Base-by-base conservation (phyloP, 2,329 filamentous ascomycete genomes). In the Paraphoma chrysanthemicola region DNA sequence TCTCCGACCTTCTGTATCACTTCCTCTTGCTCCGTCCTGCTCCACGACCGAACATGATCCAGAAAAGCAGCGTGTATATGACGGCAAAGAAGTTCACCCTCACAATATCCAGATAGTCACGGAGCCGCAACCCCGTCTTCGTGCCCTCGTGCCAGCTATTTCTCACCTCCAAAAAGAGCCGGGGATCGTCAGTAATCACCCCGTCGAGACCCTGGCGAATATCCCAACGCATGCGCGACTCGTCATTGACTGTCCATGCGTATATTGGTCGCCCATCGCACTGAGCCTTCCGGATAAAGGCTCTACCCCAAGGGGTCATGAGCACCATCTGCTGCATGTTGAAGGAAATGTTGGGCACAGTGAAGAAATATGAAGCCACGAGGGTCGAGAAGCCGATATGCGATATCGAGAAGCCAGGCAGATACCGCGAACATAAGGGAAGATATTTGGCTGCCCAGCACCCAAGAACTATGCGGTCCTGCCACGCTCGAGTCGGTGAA, bases 161-260 rank as follows among this genome's bases (percentile, higher is more conserved):
- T 38, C 69, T 74, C 57, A 92, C 82, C 44, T 89, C 83, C 23
- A 88, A 71, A 69, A 88, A 94, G 62, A 84, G 76, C 70, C 84
- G 84, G 1, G 91, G 91, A 64, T 97, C 88, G 70, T 97, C 93
- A 0, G 93, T 96, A 51, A 97, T 88, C 4, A 97, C 89, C 0
- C 91, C 93, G 66, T 96, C 91, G 1, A 96, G 79, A 3, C 76
- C 73, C 42, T 85, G 78, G 29, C 82, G 77, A 33, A 96, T 86
- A 61, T 87, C 85, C 92, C 92, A 97, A 66, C 87, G 84, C 93
- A 98, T 97, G 77, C 87, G 85, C 48, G 83, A 81, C 60, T 86
- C 84, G 12, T 90, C 85, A 72, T 98, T 97, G 48, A 97, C 90
- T 0, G 93, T 97, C 94, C 94, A 98, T 0, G 87, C 85, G 67